Conservation (phyloP, 2,329 filamentous ascomycete genomes). For the Ophiocordyceps camponoti-rufipedis region DNA sequence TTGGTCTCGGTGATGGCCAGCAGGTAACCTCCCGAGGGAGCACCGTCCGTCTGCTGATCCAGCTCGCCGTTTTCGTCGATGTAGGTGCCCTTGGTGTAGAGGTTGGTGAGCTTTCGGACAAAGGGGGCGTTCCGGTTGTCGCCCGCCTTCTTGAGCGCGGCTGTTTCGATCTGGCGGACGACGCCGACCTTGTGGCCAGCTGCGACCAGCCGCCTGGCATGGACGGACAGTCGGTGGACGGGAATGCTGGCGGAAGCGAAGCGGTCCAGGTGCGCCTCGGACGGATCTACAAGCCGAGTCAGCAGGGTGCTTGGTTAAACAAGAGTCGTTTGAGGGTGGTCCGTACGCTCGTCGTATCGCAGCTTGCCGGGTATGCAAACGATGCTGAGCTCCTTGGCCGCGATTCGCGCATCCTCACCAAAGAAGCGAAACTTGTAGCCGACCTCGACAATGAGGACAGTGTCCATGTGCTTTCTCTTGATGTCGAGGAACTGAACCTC, state of each 20-base stretch:
- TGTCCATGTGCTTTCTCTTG: constrained; percentile 80
- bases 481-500: constrained; percentile 88
- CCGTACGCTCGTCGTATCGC: constrained; percentile 71
- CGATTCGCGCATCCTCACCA: constrained; percentile 79
- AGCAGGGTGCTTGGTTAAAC: too few species aligned
- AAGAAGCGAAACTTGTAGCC: constrained; percentile 98
- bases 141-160: constrained; percentile 84
- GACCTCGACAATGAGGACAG: constrained; percentile 79
- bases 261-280: constrained; percentile 76
- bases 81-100: constrained; percentile 97
- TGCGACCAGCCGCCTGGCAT: constrained; percentile 79
- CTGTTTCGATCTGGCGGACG: constrained; percentile 85
- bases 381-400: constrained; percentile 80
- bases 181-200: constrained; percentile 94
- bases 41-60: constrained; percentile 27
- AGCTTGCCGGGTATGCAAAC: constrained; percentile 94
- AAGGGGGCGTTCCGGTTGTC: constrained; percentile 91
- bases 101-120: constrained; percentile 76
- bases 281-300: constrained; percentile 37
- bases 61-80: constrained; percentile 82
- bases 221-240: constrained; percentile 76
- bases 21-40: constrained; percentile 62
- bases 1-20: constrained; percentile 84
- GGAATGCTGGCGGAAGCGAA: constrained; percentile 96
- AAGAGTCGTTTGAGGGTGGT: background rate